Evolutionary conservation across 495 filamentous ascomycete species (phyloP).

Genomic region (Echria macrotheca): DNA sequence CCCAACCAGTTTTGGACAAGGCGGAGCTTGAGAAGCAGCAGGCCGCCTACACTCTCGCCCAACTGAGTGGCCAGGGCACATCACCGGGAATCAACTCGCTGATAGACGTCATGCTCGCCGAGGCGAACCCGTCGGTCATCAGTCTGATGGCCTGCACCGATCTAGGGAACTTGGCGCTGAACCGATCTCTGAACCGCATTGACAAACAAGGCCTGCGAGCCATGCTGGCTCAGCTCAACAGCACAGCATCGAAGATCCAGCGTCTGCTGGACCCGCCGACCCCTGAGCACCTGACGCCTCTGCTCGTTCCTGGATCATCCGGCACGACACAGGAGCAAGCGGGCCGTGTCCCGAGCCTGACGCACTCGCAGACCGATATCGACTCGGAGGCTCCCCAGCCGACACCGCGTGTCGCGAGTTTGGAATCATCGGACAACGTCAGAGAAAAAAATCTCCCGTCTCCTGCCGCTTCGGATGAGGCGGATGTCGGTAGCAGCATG

Average conservation of each 20-base stretch:
- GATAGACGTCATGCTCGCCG: conserved; percentile 34
- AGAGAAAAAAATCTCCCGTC: conserved; percentile 20
- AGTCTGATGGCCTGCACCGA: conserved; percentile 32
- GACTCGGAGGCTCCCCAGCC: conserved; percentile 10
- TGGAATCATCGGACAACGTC: conserved; percentile 2
- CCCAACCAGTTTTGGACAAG: conserved; percentile 12
- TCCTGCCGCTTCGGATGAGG: conserved; percentile 22
- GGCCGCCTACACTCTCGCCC: conserved; percentile 51
- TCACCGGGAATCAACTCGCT: conserved; percentile 32
- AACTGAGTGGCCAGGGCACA: conserved; percentile 31
- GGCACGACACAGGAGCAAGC: conserved; percentile 7
- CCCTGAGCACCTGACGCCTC: background rate
- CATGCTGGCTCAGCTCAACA: conserved; percentile 29
- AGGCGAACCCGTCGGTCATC: conserved; percentile 23
- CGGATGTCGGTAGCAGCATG: conserved; percentile 16
- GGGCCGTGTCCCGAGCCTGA: conserved; percentile 14
- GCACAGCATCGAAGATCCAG: conserved; percentile 10
- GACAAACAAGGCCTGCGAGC: conserved; percentile 33
- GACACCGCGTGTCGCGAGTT: background rate
- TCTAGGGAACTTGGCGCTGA: conserved; percentile 20
- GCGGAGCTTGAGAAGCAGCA: conserved; percentile 40
- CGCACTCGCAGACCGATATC: conserved; percentile 16
- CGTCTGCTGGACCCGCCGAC: conserved; percentile 11
- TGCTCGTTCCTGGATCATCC: background rate
- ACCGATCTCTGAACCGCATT: conserved; percentile 16